Base-by-base conservation (phyloP, 2,329 filamentous ascomycete genomes). In the Penicillium sp. region DNA sequence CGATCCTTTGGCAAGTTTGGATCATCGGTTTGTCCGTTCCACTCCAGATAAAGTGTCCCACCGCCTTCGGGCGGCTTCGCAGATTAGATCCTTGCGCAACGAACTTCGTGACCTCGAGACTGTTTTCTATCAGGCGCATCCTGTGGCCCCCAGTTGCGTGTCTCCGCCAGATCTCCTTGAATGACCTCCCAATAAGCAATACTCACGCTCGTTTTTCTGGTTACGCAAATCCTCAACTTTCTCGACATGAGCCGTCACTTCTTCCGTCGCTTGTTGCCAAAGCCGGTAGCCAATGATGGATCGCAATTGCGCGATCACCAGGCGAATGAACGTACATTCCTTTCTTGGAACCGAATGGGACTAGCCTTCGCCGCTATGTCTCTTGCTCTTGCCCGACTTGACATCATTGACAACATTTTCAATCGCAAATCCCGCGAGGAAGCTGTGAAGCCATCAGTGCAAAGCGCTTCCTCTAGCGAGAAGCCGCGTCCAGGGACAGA, bases 271-370 rank as follows among this genome's bases (percentile, higher is more conserved):
- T 40, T 69, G n/a, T 44, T 64, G 9, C 62, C 66, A 31, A 48
- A 59, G 29, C 54, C 59, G 34, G 58, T 70, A 47, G 55, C 67
- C 44, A 70, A 70, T 54, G 64, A 52, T 10, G 62, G 65, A 51
- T 67, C 66, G 4, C 65, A 70, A 48, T 62, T 68, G 14, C 67
- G 68, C 57, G 68, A 70, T 55, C 68, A 70, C 55, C 66, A 63
- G 42, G 68, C 68, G 50, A 70, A 70, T 50, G 68, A 70, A 57
- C 67, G 68, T 31, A 70, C 68, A 4, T 70, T 70, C 47, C 63
- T 70, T 11, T 70, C 68, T 51, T 70, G 67, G 67, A 70, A 65
- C 1, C 67, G 67, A 34, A 67, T 67, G 55, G 67, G 67, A 16
- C 67, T 70, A 13, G 67, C 64, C 9, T 70, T 70, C 42, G 67